Conservation (phyloP, 495 filamentous ascomycete species). For the Hyaloscypha hepaticicola region DNA sequence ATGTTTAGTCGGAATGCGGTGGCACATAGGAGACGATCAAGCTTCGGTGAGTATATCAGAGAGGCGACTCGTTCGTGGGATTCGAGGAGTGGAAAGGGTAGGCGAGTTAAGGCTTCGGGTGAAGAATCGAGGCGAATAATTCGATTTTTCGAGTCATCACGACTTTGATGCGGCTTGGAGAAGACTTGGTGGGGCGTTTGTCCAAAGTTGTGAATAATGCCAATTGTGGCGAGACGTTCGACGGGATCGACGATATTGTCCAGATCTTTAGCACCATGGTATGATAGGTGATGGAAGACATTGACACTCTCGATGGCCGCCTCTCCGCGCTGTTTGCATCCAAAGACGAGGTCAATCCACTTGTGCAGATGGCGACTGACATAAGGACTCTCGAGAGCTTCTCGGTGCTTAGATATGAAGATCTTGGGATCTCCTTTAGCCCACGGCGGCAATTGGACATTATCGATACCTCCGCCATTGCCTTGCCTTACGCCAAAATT, state of each 20-base stretch:
- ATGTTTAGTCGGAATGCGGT: constrained; percentile 81
- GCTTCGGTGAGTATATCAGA: constrained; percentile 72
- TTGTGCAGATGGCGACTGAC: constrained; percentile 87
- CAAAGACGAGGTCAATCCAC: constrained; percentile 97
- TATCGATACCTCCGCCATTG: constrained; percentile 72
- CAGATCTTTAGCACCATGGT: constrained; percentile 88
- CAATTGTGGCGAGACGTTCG: constrained; percentile 81
- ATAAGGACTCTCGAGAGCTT: constrained; percentile 91
- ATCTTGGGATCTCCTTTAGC: constrained; percentile 95
- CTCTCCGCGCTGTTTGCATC: constrained; percentile 91
- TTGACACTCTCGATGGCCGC: constrained; percentile 89
- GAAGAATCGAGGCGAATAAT: constrained; percentile 72
- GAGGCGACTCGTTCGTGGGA: constrained; percentile 76
- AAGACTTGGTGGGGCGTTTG: constrained; percentile 97
- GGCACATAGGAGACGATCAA: constrained; percentile 83
- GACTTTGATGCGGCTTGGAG: constrained; percentile 68
- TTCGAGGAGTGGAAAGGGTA: constrained; percentile 83
- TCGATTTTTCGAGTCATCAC: constrained; percentile 64
- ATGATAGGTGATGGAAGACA: constrained; percentile 93
- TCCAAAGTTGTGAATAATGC: constrained; percentile 97
- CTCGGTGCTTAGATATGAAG: constrained; percentile 90
- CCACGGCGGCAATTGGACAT: constrained; percentile 88
- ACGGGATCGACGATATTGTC: constrained; percentile 87
- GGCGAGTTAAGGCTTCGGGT: constrained; percentile 71
- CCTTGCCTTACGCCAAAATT: constrained; percentile 89